phyloP scores from a whole-genome alignment of 225 moss, liverwort and hornwort species.

The Thuidium tamariscinum region DNA sequence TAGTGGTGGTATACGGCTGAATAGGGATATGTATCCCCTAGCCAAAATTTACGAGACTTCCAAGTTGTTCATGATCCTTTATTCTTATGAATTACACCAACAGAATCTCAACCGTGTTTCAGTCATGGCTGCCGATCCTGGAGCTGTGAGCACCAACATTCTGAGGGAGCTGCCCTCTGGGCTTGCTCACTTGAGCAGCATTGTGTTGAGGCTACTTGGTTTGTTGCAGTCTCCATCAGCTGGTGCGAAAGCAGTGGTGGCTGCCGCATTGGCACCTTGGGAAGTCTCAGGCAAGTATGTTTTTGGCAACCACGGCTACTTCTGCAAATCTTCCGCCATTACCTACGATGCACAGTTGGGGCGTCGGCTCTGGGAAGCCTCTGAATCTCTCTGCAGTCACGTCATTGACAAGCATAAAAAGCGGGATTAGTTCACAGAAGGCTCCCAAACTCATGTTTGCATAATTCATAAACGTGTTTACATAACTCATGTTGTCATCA shows the following conservation, averaged over 20 bases:
- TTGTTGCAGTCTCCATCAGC: constrained; percentile 35
- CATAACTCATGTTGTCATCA: not conserved
- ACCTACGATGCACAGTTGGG: constrained; percentile 42
- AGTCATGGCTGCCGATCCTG: constrained; percentile 75
- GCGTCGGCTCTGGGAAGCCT: constrained; percentile 37
- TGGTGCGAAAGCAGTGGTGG: constrained; percentile 28
- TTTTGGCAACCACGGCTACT: constrained; percentile 50
- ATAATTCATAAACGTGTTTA: not conserved
- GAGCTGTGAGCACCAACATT: constrained; percentile 57
- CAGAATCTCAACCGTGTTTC: constrained; percentile 6
- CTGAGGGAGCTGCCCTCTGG: constrained; percentile 60
- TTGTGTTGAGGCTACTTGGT: constrained; percentile 21
- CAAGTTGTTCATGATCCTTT: constrained; percentile 57
- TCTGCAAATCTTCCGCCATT: constrained; percentile 43
- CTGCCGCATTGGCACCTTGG: constrained; percentile 67
- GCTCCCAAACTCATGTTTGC: not conserved
- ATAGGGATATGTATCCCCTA: constrained; percentile 30
- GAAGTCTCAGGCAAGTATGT: constrained; percentile 63
- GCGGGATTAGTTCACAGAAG: not conserved
- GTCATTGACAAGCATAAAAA: not conserved
- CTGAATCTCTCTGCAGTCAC: not conserved
- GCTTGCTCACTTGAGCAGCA: constrained; percentile 27
- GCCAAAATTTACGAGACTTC: constrained; percentile 40
- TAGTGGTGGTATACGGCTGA: constrained; percentile 29
- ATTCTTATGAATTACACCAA: constrained; percentile 67